phyloP scores from a whole-genome alignment of 106 monocot genomes.

The Phalaenopsis aphrodite region DNA sequence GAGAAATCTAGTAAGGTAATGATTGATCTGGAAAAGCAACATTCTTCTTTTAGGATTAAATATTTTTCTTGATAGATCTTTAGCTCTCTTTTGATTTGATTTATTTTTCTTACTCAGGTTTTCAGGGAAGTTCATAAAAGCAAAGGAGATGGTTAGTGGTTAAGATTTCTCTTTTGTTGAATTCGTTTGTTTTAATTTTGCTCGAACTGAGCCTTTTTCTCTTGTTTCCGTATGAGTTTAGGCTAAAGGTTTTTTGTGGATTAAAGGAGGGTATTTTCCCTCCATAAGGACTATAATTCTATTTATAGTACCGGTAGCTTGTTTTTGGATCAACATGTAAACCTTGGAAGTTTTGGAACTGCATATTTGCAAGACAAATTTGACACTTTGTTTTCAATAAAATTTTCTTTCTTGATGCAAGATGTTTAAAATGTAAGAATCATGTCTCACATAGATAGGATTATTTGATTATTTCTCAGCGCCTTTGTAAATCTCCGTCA shows the following conservation, averaged over 20 bases:
- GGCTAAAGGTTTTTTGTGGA: not conserved
- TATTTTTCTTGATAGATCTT: not conserved
- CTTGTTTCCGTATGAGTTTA: not conserved
- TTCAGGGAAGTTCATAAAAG: slow-evolving; percentile 19
- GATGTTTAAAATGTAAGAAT: not conserved
- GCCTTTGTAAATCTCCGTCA: not conserved
- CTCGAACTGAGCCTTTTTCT: not conserved
- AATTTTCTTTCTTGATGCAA: not conserved
- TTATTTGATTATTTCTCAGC: not conserved
- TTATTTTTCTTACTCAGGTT: slow-evolving; percentile 21
- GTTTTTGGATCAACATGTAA: not conserved
- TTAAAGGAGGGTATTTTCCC: not conserved
- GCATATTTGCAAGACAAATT: not conserved
- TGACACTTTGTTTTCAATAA: too few species aligned
- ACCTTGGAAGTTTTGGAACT: not conserved
- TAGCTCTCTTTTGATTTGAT: not conserved
- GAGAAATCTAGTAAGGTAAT: slow-evolving; percentile 15
- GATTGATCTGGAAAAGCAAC: slow-evolving; percentile 6
- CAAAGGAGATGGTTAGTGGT: slow-evolving; percentile 39
- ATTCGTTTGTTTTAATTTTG: slow-evolving; percentile 2
- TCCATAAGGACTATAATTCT: not conserved
- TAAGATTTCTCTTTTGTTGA: not conserved
- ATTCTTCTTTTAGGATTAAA: not conserved
- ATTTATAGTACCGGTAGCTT: not conserved
- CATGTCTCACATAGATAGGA: not conserved